Percentiles rank a stretch among this genome's conserved stretches.
Conservation (phyloP, 176 grass and related monocot genomes). For the barley (Hordeum vulgare) region DNA sequence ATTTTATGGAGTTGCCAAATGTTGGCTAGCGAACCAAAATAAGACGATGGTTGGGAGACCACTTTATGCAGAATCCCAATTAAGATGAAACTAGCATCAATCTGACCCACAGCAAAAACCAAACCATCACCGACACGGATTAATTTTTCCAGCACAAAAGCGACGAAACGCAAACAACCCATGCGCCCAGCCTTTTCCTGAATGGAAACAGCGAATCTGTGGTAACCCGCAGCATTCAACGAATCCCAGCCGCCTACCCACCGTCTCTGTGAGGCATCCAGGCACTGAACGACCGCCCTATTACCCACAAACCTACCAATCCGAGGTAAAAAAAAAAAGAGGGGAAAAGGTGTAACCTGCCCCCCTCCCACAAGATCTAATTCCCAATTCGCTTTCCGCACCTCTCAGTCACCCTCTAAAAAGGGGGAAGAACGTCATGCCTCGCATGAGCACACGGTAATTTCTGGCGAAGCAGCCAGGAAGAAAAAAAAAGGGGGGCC, state of each 20-base stretch:
- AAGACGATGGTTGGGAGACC: background rate
- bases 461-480: background rate
- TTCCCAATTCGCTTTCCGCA: background rate
- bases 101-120: background rate
- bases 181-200: background rate
- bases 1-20: too few relatives aligned
- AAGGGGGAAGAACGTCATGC: background rate
- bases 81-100: background rate
- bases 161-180: background rate
- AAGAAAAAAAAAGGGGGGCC: background rate
- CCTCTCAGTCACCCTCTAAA: background rate
- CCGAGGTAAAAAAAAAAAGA: background rate
- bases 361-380: slow-evolving; percentile 26
- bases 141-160: background rate
- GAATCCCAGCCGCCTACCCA: background rate
- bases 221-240: background rate
- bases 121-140: background rate
- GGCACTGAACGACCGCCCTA: background rate
- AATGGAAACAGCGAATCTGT: background rate
- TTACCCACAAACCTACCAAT: background rate
- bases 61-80: background rate
- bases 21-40: background rate
- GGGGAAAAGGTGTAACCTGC: background rate
- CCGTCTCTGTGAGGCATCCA: background rate
- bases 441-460: background rate